These are phyloP conservation scores for Corinectria fuckeliana DNA, from an alignment of 2,329 filamentous ascomycete species.

Conservation along the genomic window DNA sequence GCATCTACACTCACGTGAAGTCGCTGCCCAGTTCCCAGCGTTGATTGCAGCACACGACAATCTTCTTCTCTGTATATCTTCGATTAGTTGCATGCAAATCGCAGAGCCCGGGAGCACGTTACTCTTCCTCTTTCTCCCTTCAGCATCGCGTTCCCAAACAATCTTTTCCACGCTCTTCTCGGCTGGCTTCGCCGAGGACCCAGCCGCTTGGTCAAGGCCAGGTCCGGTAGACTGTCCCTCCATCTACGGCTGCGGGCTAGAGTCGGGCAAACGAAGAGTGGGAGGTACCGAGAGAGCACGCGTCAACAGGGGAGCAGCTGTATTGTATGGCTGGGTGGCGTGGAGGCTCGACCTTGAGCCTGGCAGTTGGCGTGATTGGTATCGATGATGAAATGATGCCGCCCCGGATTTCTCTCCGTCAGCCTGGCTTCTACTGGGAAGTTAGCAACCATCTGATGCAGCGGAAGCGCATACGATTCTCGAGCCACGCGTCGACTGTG, in stretches of 20 bases:
- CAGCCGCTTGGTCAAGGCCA: conserved; percentile 8
- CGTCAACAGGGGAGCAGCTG: background rate
- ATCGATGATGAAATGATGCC: background rate
- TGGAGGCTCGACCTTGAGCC: background rate
- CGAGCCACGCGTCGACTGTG: background rate
- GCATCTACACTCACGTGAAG: conserved; percentile 7
- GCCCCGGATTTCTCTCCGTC: background rate
- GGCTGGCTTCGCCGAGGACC: conserved; percentile 20
- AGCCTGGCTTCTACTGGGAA: background rate
- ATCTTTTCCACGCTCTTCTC: background rate
- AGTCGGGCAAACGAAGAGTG: background rate
- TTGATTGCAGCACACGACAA: conserved; percentile 10
- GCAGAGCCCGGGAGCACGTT: background rate
- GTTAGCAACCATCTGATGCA: background rate
- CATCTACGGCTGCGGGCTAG: conserved; percentile 24
- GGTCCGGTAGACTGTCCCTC: conserved; percentile 19
- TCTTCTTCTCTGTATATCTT: too few species aligned
- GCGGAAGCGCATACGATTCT: background rate
- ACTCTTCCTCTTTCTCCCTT: background rate
- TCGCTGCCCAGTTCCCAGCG: background rate
- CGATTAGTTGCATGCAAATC: background rate
- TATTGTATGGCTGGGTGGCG: background rate
- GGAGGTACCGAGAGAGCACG: background rate
- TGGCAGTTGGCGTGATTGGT: too few species aligned
- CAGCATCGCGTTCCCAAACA: background rate